Percentiles rank a stretch among this genome's conserved stretches.
phyloP scores from a whole-genome alignment of 2,329 filamentous ascomycete genomes.

The Allantophomopsis cytisporea region DNA sequence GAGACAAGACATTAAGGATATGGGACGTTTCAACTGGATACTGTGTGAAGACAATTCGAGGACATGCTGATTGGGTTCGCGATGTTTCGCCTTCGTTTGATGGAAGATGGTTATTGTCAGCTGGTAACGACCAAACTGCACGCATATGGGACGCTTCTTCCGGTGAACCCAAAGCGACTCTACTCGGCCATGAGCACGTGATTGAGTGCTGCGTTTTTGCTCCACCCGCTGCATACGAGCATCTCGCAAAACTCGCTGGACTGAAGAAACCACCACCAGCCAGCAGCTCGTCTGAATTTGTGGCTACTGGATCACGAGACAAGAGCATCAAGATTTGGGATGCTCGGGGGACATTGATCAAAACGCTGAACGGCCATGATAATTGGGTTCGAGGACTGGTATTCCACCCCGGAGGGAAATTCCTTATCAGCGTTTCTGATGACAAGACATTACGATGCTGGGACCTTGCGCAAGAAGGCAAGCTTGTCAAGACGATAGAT shows the following conservation, averaged over 20 bases:
- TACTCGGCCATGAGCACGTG: conserved; percentile 77
- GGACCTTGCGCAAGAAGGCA: conserved; percentile 83
- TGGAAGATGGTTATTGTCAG: conserved; percentile 70
- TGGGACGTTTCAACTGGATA: conserved; percentile 93
- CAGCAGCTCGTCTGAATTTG: conserved; percentile 68
- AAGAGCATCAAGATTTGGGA: conserved; percentile 90
- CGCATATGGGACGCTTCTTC: conserved; percentile 73
- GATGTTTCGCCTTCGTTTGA: conserved; percentile 74
- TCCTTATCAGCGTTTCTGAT: conserved; percentile 72
- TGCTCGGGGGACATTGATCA: conserved; percentile 68
- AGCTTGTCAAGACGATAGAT: conserved; percentile 70
- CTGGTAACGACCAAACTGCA: conserved; percentile 69
- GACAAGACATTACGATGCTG: conserved; percentile 90
- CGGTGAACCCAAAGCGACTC: conserved; percentile 61
- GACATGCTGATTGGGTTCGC: conserved; percentile 84
- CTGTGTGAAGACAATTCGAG: conserved; percentile 78
- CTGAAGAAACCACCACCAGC: conserved; percentile 68
- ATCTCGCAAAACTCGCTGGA: conserved; percentile 65
- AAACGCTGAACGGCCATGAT: conserved; percentile 76
- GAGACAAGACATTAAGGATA: conserved; percentile 74
- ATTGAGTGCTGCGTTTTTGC: conserved; percentile 82
- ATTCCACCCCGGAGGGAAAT: conserved; percentile 88
- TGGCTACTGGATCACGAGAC: conserved; percentile 80
- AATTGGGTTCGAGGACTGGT: conserved; percentile 83
- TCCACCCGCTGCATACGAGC: conserved; percentile 62